A percentile compares a stretch with the other conserved stretches of the same genome.
Conservation (phyloP, 805 yeast species). For the Groenewaldozyma tartarivorans region DNA sequence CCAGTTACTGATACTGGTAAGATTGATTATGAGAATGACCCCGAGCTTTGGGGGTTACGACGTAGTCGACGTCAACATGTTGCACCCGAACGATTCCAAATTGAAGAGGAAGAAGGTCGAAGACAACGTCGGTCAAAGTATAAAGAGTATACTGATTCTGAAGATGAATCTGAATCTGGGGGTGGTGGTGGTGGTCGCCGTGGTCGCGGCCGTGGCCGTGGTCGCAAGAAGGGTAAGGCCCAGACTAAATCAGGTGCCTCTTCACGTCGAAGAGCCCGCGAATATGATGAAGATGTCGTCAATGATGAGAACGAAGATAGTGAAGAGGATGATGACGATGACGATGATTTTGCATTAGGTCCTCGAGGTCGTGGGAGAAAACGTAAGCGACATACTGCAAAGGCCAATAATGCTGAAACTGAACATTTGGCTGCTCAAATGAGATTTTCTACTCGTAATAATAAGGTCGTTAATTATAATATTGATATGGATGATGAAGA, state of each 20-base stretch:
- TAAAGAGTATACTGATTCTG: constrained; percentile 18
- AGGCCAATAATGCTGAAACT: constrained; percentile 16
- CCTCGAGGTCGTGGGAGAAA: constrained; percentile 11
- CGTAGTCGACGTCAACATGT: constrained; percentile 30
- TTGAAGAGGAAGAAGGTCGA: constrained; percentile 12
- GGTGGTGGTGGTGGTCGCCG: constrained; percentile 16
- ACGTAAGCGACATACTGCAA: constrained; percentile 3
- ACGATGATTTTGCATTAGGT: constrained; percentile 11
- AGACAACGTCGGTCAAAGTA: constrained; percentile 7
- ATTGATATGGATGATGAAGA: constrained; percentile 57
- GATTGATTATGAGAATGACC: constrained; percentile 20
- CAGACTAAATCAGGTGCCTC: constrained; percentile 18
- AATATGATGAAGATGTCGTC: constrained; percentile 14
- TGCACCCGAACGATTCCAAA: constrained; percentile 23
- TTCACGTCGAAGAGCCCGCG: constrained; percentile 16
- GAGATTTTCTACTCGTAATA: constrained; percentile 72
- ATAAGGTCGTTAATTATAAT: constrained; percentile 62
- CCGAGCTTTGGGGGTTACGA: constrained; percentile 35
- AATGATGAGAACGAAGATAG: constrained; percentile 6
- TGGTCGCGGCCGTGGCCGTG: constrained; percentile 19
- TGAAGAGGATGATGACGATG: constrained; percentile 18
- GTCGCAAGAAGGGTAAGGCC: constrained; percentile 10
- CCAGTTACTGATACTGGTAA: not conserved
- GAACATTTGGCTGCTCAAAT: constrained; percentile 19
- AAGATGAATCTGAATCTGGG: constrained; percentile 18